Evolutionary conservation across 352 stramenopile species (phyloP), one percentile per base, ranked within the genome.

Genomic region (Phytophthora lateralis): DNA sequence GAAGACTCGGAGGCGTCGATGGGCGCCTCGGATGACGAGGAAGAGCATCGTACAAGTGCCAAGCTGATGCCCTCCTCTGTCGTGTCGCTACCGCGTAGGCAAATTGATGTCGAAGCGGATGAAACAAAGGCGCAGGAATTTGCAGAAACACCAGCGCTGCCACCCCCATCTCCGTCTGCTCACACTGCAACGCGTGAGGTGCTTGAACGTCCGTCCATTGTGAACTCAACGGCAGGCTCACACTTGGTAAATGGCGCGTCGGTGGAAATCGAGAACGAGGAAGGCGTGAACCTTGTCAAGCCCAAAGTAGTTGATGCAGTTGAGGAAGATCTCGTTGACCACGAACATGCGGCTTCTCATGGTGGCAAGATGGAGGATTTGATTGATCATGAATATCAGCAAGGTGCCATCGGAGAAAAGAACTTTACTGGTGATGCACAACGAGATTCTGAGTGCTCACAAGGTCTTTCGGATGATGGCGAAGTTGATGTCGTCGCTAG

Each of bases 121-220:
- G 78, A 90, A 46, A 83, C 69, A 9, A 90, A 91, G 39, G 66
- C 73, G 3, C 60, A 78, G 2, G 78, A 85, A 54, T 84, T 83
- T 38, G 64, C 70, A 5, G 61, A 64, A 20, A 86, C 71, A 0
- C 76, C 73, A 10, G 73, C 73, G 8, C 47, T 89, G 4, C 63
- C 78, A 3, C 67, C 78, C 1, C 73, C 78, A 7, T 79, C 75
- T 17, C 66, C 69, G 15, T 88, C 80, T 18, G 76, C 71, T 1
- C 72, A 80, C 21, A 60, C 20, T 12, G 58, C 51, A 7, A 86
- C 67, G 5, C 52, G 77, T 8, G 54, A 74, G 44, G 49, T 71
- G n/a, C 65, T 80, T 9, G 62, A 66, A 9, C 71, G 63, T n/a
- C 54, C 73, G n/a, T 72, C 65, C 4, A 64, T 71, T 20, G 73